Conservation (phyloP, 805 yeast species). For the Myxozyma mucilagina region DNA sequence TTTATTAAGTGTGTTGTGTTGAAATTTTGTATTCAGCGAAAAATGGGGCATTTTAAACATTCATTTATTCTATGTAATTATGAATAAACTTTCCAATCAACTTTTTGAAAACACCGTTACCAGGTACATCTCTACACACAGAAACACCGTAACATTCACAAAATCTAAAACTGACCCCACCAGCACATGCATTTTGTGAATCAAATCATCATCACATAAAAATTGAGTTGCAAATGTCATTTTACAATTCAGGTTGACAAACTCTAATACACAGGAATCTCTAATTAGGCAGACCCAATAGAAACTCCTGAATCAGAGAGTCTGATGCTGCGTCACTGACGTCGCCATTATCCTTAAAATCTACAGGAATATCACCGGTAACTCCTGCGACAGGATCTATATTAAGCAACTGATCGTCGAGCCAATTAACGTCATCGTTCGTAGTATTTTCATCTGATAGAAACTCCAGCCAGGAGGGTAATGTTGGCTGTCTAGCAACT, state of each 20-base stretch:
- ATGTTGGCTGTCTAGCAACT: conserved; percentile 16
- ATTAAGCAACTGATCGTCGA: background rate
- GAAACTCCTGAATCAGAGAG: background rate
- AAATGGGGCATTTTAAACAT: background rate
- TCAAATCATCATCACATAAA: no score
- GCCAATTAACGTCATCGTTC: conserved; percentile 2
- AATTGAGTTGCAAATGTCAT: no score
- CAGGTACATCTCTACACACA: no score
- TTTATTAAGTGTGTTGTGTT: background rate
- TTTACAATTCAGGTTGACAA: no score
- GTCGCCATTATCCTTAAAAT: background rate
- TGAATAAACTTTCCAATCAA: no score
- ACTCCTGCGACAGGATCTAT: background rate
- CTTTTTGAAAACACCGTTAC: no score
- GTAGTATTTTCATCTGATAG: conserved; percentile 17
- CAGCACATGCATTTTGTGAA: no score
- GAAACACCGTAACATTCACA: no score
- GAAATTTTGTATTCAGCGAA: background rate
- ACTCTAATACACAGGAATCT: no score
- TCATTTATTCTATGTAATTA: background rate
- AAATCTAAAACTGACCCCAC: no score
- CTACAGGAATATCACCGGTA: background rate
- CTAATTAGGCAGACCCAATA: background rate
- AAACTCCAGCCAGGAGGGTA: conserved; percentile 29
- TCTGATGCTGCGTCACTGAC: background rate